Evolutionary conservation across 768 basidiomycete genomes (phyloP).

Genomic region (Steccherinum ochraceum): DNA sequence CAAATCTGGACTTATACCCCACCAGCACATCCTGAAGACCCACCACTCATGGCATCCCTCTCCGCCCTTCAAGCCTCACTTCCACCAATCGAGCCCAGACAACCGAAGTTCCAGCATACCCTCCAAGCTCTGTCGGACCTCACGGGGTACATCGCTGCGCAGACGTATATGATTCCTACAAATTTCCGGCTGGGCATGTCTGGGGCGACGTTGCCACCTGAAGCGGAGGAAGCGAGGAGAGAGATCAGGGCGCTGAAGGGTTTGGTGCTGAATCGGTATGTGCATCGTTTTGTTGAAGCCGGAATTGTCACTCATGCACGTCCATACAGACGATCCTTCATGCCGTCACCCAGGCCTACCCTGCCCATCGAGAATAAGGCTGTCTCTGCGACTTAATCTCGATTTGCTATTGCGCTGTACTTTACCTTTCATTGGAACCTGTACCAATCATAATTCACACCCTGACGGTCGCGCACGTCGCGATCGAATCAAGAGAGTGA

Average conservation of each 20-base stretch:
- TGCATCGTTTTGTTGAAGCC: slow-evolving; percentile 8
- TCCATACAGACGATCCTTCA: slow-evolving; percentile 9
- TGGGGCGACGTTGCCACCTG: slow-evolving; percentile 25
- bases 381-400: no score
- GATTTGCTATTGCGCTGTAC: no score
- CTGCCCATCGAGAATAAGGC: no score
- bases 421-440: no score
- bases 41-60: slow-evolving; percentile 25
- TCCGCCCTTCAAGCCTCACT: slow-evolving; percentile 14
- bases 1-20: slow-evolving; percentile 34
- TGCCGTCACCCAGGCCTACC: slow-evolving; percentile 4
- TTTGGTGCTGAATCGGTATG: slow-evolving; percentile 67
- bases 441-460: no score
- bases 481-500: no score
- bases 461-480: no score
- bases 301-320: neutral
- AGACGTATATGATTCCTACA: slow-evolving; percentile 46
- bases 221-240: slow-evolving; percentile 64
- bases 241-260: slow-evolving; percentile 78
- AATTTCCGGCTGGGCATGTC: neutral
- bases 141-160: slow-evolving; percentile 74
- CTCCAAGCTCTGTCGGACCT: slow-evolving; percentile 64
- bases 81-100: slow-evolving; percentile 9
- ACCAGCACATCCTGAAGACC: slow-evolving; percentile 20
- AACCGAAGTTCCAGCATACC: slow-evolving; percentile 44